These are phyloP conservation scores for Myriosclerotinia curreyana DNA, from an alignment of 2,329 filamentous ascomycete species.

Conservation along the genomic window DNA sequence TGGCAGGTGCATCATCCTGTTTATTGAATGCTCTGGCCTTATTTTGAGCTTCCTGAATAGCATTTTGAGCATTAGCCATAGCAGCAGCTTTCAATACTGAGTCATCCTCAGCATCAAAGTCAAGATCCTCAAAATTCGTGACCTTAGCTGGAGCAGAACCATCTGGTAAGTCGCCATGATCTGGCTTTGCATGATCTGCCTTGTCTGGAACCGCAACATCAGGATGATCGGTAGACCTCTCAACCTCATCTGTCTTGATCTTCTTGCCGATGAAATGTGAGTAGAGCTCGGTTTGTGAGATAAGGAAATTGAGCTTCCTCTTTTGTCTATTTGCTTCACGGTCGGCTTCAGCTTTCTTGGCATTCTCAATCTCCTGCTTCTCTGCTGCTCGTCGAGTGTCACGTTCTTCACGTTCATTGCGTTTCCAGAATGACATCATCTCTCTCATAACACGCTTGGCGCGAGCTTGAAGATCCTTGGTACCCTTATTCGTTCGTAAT, in stretches of 20 bases:
- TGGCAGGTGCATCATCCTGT: slow-evolving; percentile 59
- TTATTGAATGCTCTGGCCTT: slow-evolving; percentile 93
- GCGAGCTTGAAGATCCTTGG: slow-evolving; percentile 93
- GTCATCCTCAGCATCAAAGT: slow-evolving; percentile 95
- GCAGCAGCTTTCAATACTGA: slow-evolving; percentile 75
- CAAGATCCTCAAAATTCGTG: slow-evolving; percentile 89
- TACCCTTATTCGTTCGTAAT: slow-evolving; percentile 95
- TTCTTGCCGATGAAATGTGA: slow-evolving; percentile 99
- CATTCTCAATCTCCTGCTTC: slow-evolving; percentile 92
- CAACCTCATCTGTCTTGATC: slow-evolving; percentile 95
- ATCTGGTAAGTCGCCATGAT: slow-evolving; percentile 46
- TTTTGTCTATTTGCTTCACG: slow-evolving; percentile 96
- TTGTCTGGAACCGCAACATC: slow-evolving; percentile 58
- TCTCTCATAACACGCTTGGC: slow-evolving; percentile 98
- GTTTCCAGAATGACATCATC: slow-evolving; percentile 99
- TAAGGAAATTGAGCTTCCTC: slow-evolving; percentile 98
- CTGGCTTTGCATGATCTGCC: slow-evolving; percentile 41
- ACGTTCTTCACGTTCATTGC: slow-evolving; percentile 95
- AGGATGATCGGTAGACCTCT: slow-evolving; percentile 81
- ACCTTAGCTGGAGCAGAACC: slow-evolving; percentile 65
- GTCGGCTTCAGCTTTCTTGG: slow-evolving; percentile 93
- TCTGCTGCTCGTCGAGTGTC: slow-evolving; percentile 92
- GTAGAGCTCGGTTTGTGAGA: slow-evolving; percentile 97
- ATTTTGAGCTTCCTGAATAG: slow-evolving; percentile 89
- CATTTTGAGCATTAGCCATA: slow-evolving; percentile 92